A percentile compares a stretch with the other conserved stretches of the same genome.
phyloP scores from a whole-genome alignment of 1,284 basidiomycete genomes.

The Rhodotorula mucilaginosa region DNA sequence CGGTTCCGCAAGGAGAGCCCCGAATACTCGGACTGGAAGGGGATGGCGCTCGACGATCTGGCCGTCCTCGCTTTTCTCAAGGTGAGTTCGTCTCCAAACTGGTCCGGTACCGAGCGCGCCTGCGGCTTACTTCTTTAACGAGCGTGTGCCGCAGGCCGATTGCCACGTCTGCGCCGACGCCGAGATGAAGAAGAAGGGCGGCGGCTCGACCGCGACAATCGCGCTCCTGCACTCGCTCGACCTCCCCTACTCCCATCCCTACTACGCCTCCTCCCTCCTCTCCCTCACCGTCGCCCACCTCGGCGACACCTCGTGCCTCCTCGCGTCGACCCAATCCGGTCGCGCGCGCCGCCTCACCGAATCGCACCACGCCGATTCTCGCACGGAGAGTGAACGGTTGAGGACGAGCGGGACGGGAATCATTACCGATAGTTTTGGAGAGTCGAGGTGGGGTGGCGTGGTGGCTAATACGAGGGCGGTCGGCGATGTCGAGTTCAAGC shows the following conservation, averaged over 20 bases:
- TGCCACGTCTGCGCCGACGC: conserved; percentile 59
- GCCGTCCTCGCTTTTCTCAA: conserved; percentile 81
- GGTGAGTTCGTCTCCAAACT: conserved; percentile 53
- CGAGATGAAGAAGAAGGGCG: conserved; percentile 58
- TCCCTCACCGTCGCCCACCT: conserved; percentile 72
- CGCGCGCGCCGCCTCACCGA: conserved; percentile 34
- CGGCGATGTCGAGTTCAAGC: conserved; percentile 87
- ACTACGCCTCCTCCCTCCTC: conserved; percentile 47
- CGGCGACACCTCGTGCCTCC: conserved; percentile 77
- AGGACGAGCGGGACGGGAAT: conserved; percentile 79
- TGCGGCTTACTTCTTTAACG: background rate
- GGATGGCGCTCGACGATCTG: conserved; percentile 73
- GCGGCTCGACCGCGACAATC: conserved; percentile 80
- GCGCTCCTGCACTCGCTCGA: conserved; percentile 80
- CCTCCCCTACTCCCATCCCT: conserved; percentile 54
- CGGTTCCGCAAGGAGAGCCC: conserved; percentile 19
- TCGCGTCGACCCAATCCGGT: conserved; percentile 30
- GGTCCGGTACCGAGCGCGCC: too few species aligned
- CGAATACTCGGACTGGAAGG: conserved; percentile 14
- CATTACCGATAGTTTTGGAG: conserved; percentile 92
- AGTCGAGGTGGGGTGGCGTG: conserved; percentile 86
- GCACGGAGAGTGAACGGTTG: conserved; percentile 76
- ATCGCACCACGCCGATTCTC: conserved; percentile 86
- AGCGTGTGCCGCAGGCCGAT: conserved; percentile 53
- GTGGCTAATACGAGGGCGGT: conserved; percentile 91